Percentiles rank a stretch among this genome's conserved stretches.
Conservation (phyloP, 768 basidiomycete genomes). For the Kwoniella shandongensis region DNA sequence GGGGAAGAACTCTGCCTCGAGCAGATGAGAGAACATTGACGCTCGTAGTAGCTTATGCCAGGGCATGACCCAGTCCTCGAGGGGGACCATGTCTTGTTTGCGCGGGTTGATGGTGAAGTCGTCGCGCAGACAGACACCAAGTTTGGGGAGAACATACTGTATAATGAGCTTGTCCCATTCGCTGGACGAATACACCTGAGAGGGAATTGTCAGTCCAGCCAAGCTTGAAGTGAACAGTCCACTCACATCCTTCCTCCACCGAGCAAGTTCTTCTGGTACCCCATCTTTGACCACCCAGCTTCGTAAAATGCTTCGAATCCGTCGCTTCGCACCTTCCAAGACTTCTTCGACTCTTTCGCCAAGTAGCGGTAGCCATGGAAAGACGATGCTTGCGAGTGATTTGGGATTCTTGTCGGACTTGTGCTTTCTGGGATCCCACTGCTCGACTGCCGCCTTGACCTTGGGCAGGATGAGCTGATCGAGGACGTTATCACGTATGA, state of each 20-base stretch:
- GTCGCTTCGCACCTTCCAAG: conserved; percentile 81
- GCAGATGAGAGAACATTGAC: conserved; percentile 74
- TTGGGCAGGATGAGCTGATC: conserved; percentile 96
- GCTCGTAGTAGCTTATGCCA: conserved; percentile 75
- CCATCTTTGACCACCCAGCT: conserved; percentile 72
- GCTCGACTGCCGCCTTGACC: conserved; percentile 74
- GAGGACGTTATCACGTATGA: conserved; percentile 90
- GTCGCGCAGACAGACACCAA: conserved; percentile 74
- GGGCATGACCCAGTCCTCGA: conserved; percentile 66
- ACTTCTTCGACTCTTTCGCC: conserved; percentile 78
- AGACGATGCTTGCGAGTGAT: conserved; percentile 75
- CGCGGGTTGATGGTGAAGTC: conserved; percentile 84
- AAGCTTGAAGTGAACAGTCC: neutral
- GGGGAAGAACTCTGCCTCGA: conserved; percentile 92
- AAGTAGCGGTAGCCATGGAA: conserved; percentile 92
- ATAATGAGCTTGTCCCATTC: conserved; percentile 93
- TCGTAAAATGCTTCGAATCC: conserved; percentile 75
- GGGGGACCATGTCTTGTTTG: conserved; percentile 79
- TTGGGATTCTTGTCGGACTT: conserved; percentile 55
- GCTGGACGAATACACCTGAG: conserved; percentile 67
- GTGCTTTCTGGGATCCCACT: conserved; percentile 61
- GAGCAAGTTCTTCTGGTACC: conserved; percentile 69
- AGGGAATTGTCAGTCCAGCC: conserved; percentile 4
- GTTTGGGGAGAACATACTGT: conserved; percentile 87
- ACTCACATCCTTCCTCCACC: conserved; percentile 75